phyloP scores from a whole-genome alignment of 1,284 basidiomycete species.

The Naganishia sp. region DNA sequence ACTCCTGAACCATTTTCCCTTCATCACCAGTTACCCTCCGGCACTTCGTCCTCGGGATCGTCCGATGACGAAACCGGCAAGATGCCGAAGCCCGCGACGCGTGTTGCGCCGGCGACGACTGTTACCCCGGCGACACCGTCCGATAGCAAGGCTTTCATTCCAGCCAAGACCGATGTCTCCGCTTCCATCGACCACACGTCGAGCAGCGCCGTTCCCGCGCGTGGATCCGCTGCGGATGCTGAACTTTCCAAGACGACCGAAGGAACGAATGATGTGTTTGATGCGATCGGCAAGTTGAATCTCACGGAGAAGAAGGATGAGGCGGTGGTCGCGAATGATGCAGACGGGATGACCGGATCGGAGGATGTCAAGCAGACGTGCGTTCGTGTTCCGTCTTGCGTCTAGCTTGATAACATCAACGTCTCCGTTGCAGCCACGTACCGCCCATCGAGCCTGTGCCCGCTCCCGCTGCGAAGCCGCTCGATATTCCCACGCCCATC shows the following conservation, averaged over 20 bases:
- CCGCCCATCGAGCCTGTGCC: neutral
- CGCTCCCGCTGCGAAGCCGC: neutral
- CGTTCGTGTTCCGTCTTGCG: neutral
- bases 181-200: neutral
- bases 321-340: neutral
- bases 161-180: neutral
- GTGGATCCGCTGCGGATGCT: neutral
- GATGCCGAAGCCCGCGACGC: neutral
- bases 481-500: neutral
- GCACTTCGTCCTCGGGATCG: slow-evolving; percentile 7
- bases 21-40: slow-evolving; percentile 2
- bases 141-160: neutral
- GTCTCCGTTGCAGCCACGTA: neutral
- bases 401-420: neutral
- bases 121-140: slow-evolving; percentile 21
- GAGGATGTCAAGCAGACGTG: slow-evolving; percentile 19
- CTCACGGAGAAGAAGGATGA: slow-evolving; percentile 1
- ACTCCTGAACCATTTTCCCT: neutral
- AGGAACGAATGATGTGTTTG: neutral
- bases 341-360: neutral
- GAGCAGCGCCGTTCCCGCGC: neutral
- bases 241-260: neutral
- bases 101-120: neutral
- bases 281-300: slow-evolving; percentile 1
- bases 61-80: slow-evolving; percentile 5